phyloP scores from a whole-genome alignment of 2,329 filamentous ascomycete genomes.

The Diaporthe vaccinii region DNA sequence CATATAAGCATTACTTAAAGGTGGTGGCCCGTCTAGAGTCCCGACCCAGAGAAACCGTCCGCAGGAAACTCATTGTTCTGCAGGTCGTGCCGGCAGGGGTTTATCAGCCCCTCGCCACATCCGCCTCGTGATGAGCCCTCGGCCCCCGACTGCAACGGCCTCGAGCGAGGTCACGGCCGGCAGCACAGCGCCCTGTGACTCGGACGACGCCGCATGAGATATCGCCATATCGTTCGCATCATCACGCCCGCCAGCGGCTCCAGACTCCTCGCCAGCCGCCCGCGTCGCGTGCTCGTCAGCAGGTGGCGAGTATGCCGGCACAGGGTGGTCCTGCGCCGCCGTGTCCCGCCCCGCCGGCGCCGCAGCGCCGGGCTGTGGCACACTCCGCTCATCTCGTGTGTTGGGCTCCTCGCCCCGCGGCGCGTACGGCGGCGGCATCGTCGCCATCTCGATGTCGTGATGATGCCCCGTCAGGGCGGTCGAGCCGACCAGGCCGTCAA shows the following conservation, averaged over 20 bases:
- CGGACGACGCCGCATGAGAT: not conserved
- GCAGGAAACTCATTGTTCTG: not conserved
- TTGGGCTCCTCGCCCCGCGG: conserved; percentile 3
- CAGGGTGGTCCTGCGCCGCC: too few species aligned
- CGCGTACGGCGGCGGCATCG: conserved; percentile 28
- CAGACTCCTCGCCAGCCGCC: not conserved
- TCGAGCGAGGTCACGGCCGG: not conserved
- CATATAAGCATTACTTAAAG: not conserved
- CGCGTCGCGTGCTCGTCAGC: not conserved
- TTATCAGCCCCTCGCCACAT: not conserved
- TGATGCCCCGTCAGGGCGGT: not conserved
- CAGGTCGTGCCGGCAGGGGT: not conserved
- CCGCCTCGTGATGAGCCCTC: not conserved
- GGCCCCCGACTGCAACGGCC: not conserved
- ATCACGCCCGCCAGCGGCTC: too few species aligned
- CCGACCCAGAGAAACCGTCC: not conserved
- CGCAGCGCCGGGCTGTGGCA: not conserved
- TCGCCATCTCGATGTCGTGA: conserved; percentile 27
- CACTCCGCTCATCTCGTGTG: not conserved
- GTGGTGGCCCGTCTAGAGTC: not conserved
- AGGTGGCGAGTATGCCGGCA: conserved; percentile 4
- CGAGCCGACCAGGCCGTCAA: conserved; percentile 32
- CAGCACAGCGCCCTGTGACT: not conserved
- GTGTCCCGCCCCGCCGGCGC: not conserved
- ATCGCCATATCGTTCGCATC: not conserved